A percentile compares a stretch with the other conserved stretches of the same genome.
Conservation (phyloP, 805 yeast genomes). For the Yamadazyma kitorensis region DNA sequence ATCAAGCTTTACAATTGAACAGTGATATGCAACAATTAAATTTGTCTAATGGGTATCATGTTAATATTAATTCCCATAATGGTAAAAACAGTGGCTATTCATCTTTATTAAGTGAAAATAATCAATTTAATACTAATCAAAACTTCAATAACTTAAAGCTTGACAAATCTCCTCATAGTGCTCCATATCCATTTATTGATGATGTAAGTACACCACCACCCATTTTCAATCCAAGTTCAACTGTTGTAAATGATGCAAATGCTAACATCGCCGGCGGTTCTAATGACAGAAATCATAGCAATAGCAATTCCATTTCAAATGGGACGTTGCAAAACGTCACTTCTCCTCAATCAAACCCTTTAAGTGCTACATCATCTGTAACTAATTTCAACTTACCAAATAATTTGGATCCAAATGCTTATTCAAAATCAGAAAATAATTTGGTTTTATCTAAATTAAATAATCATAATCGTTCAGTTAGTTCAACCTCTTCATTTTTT, state of each 20-base stretch:
- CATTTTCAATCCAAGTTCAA: slow-evolving; percentile 1
- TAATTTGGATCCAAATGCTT: slow-evolving; percentile 3
- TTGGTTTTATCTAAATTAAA: slow-evolving; percentile 17
- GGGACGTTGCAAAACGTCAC: no score
- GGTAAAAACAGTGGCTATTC: background rate
- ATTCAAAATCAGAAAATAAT: slow-evolving; percentile 27
- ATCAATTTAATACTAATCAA: slow-evolving; percentile 4
- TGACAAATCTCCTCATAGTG: background rate
- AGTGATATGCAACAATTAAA: background rate
- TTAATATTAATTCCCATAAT: no score
- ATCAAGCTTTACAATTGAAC: background rate
- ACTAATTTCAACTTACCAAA: slow-evolving; percentile 28
- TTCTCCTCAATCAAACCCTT: slow-evolving; percentile 28
- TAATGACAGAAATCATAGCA: no score
- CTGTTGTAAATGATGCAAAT: no score
- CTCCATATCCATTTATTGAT: slow-evolving; percentile 5
- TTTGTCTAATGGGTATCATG: background rate
- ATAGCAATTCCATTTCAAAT: background rate
- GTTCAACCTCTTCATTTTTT: slow-evolving; percentile 37
- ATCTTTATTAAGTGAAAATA: slow-evolving; percentile 1
- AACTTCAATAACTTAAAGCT: background rate
- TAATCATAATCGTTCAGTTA: slow-evolving; percentile 33
- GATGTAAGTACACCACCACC: slow-evolving; percentile 3
- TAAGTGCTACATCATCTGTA: slow-evolving; percentile 34
- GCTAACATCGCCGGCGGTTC: no score